These are phyloP conservation scores for Aspergillus intermedius DNA, from an alignment of 2,329 filamentous ascomycete genomes.

Conservation along the genomic window DNA sequence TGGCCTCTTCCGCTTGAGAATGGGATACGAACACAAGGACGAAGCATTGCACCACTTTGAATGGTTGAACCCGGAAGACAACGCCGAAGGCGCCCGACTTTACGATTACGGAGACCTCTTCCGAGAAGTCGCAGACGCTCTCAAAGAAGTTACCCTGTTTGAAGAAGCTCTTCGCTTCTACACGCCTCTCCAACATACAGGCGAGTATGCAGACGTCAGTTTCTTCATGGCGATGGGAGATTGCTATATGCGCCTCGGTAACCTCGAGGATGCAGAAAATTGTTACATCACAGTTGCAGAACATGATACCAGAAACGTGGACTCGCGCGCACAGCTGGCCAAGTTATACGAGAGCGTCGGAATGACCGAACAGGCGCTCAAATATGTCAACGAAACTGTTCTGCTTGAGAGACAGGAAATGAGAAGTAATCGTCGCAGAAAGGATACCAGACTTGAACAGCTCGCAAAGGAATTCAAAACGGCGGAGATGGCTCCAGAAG, in stretches of 20 bases:
- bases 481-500: slow-evolving; percentile 13
- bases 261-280: slow-evolving; percentile 65
- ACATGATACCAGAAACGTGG: slow-evolving; percentile 63
- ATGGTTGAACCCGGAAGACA: slow-evolving; percentile 62
- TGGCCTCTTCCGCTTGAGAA: slow-evolving; percentile 71
- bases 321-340: slow-evolving; percentile 71
- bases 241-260: slow-evolving; percentile 61
- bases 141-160: slow-evolving; percentile 47
- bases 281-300: slow-evolving; percentile 70
- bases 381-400: slow-evolving; percentile 69
- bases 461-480: slow-evolving; percentile 34
- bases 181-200: slow-evolving; percentile 43
- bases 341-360: slow-evolving; percentile 75
- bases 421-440: slow-evolving; percentile 24
- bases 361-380: slow-evolving; percentile 68
- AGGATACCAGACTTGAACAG: slow-evolving; percentile 34
- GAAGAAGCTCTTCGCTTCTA: slow-evolving; percentile 56
- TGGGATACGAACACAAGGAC: slow-evolving; percentile 53
- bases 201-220: slow-evolving; percentile 42
- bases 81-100: slow-evolving; percentile 45
- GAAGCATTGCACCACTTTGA: slow-evolving; percentile 70
- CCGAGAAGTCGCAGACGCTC: slow-evolving; percentile 59
- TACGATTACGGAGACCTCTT: slow-evolving; percentile 72
- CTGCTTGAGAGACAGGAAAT: slow-evolving; percentile 48
- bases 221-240: slow-evolving; percentile 47